Base-by-base conservation (phyloP, 345 rosid species). In the Tarenaya hassleriana region DNA sequence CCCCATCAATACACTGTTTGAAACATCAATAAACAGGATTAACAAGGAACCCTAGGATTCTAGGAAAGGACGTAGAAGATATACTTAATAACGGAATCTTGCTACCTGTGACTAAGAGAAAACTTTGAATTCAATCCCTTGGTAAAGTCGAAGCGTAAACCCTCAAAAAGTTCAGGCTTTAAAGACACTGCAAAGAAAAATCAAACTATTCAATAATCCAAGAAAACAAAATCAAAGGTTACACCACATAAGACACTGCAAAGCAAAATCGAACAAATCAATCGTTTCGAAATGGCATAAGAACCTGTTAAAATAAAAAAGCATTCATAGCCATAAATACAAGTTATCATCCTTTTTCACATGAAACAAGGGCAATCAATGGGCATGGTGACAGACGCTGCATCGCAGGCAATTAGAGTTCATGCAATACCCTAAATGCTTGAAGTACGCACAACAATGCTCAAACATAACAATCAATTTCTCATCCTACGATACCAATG, bases 121-220 rank as follows among this genome's bases (percentile, higher is more conserved):
- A 92, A 92, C 51, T 78, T 84, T 47, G 77, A 94, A 69, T 83
- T 92, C 50, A 92, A 77, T 10, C 88, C 79, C 63, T 88, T 92
- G 68, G 81, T 75, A 67, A 92, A 92, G 69, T 92, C 98, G 58
- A 92, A 92, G 33, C 97, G 94, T 71, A 92, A 67, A 35, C 97
- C 98, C 82, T 92, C 98, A 55, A 88, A 92, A 68, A 69, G 53
- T 39, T 92, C 98, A 2, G 95, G 82, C 83, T 83, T 92, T 61
- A 92, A 74, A 40, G 98, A 88, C 94, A 92, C 98, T 92, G 86
- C 71, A 50, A 70, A 52, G 33, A 8, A 19, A 3, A 41, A 60
- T 14, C 8, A 42, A 60, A 55, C 42, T 24, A 59, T 10, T 53
- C 16, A 21, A 33, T 27, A 64, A 16, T 41, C 10, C 8, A 51